These are phyloP conservation scores for Linum trigynum DNA, from an alignment of 345 rosid genomes.

Conservation along the genomic window DNA sequence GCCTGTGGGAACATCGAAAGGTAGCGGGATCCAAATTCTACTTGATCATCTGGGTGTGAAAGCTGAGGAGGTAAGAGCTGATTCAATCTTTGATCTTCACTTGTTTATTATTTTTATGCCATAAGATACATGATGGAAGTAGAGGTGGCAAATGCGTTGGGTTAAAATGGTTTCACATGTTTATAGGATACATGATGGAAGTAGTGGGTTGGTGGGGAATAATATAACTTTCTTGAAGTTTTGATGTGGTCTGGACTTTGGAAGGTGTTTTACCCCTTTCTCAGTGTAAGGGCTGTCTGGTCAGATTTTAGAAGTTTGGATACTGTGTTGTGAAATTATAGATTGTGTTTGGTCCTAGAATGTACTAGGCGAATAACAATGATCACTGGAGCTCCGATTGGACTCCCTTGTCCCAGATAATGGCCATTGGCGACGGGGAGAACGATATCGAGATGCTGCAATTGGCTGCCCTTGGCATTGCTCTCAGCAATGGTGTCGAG, in stretches of 20 bases:
- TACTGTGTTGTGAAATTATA: too few relatives aligned
- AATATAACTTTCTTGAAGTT: too few relatives aligned
- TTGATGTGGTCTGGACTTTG: too few relatives aligned
- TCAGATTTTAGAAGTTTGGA: too few relatives aligned
- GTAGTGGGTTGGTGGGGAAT: too few relatives aligned
- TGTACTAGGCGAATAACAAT: too few relatives aligned
- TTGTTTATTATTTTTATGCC: not conserved
- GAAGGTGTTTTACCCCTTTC: too few relatives aligned
- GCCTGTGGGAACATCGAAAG: conserved; percentile 80
- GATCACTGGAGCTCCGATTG: not conserved
- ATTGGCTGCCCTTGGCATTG: conserved; percentile 72
- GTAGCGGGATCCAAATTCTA: conserved; percentile 58
- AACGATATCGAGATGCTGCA: conserved; percentile 86
- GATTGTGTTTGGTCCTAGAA: too few relatives aligned
- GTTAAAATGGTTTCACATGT: too few relatives aligned
- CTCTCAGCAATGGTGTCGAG: conserved; percentile 74
- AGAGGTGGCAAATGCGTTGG: too few relatives aligned
- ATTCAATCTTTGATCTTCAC: not conserved
- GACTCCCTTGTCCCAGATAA: conserved; percentile 36
- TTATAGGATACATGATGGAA: not conserved
- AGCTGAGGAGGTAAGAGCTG: conserved; percentile 50
- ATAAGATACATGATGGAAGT: not conserved
- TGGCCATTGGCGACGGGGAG: conserved; percentile 97
- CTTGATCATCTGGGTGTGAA: conserved; percentile 72
- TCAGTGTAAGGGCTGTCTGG: too few relatives aligned